Evolutionary conservation across 805 yeast species (phyloP), one percentile per base, ranked within the genome.

Genomic region (Kodamaea leandrae): DNA sequence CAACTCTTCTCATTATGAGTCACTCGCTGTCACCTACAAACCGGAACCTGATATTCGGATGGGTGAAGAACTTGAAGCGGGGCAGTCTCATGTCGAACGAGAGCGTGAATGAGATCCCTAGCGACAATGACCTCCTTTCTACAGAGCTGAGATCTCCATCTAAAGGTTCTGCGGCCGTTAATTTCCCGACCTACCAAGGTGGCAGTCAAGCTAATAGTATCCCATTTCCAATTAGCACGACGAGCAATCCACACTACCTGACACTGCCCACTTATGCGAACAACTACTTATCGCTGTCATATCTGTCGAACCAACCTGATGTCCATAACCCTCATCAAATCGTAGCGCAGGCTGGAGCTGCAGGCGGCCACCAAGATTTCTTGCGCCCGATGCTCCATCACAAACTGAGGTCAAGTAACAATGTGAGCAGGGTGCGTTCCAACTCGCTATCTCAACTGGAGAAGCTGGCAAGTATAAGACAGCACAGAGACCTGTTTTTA

Each of bases 401-500:
- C 48, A 75, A 76, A 51, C 67, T 78, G 14, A 58, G 78, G 26
- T 74, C 79, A 16, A 64, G 78, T 12, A 75, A 72, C 50, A 70
- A 71, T 49, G 68, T 71, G 30, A 58, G 58, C 44, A 47, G 71
- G 39, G 62, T 58, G 9, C 51, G 72, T 15, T 65, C 75, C 6
- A 68, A 71, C 61, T 49, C 61, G 39, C 44, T 60, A 56, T 42
- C 52, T 50, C 62, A 54, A 32, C 46, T 50, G 51, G 71, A 49
- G 20, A 52, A 52, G 45, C 54, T 52, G n/a, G 46, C 63, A 6
- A 53, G 53, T 28, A 55, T 73, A 14, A 60, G 75, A 44, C 76
- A 70, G 44, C 78, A 74, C 45, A 59, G 81, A 8, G 81, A 77
- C 51, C 64, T 74, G 3, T 77, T 75, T 47, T 53, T 76, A 52